Evolutionary conservation across 768 basidiomycete genomes (phyloP), one percentile per base, ranked within the genome.

Genomic region (Dacryopinax spathularia): DNA sequence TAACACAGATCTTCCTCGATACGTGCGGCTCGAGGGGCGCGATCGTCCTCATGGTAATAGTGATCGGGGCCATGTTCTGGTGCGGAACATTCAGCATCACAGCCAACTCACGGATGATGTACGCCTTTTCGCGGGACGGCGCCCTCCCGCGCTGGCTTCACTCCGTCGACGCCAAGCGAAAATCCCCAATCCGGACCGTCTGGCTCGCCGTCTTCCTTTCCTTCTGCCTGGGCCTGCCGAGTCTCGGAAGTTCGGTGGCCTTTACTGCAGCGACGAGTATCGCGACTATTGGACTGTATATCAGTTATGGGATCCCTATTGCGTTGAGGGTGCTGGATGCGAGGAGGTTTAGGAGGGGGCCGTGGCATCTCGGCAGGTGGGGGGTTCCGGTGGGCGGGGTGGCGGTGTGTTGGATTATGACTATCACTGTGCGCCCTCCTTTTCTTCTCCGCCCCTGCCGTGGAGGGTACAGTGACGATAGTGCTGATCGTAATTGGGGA

Each of bases 41-140:
- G 0, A 88, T 87, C 62, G 86, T 82, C 1, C 71, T 88, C 25
- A 88, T 89, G 86, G 84, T 84, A 15, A 82, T 87, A 41, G 79
- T 86, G 27, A 83, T 87, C 36, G 85, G 83, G 13, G 80, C 84
- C 0, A 86, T 89, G 85, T 87, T 82, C 72, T 84, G 85, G 70
- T 88, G 86, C 71, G 84, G 84, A 15, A 86, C 84, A 0, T 90
- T 90, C 74, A 88, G 86, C 0, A 74, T 91, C 60, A 88, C 88
- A 0, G 84, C 84, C 0, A 91, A 89, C 70, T 86, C 84, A 2
- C 79, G 88, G 0, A 89, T 89, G 88, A 87, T 87, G 84, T 91
- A 84, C 70, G 85, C 87, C 0, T 89, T 89, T 69, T 79, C 86
- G 2, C 80, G 88, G 35, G 88, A 91, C 70, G 84, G 86, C 0